Conservation (phyloP, 2,329 filamentous ascomycete genomes). For the Cytospora mali region DNA sequence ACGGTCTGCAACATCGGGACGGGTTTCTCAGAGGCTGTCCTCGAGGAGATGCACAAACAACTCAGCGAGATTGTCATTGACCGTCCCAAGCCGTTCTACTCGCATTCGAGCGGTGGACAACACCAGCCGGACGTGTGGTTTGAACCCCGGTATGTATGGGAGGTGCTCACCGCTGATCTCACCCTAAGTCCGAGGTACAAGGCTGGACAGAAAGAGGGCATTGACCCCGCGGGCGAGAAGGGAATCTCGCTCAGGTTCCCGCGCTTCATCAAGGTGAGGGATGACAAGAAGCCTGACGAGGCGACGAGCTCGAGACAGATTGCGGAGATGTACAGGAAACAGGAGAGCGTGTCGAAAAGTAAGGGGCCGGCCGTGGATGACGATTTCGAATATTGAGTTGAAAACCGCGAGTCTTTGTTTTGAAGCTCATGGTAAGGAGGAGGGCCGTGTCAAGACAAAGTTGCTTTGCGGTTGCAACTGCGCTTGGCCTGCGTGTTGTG, state of each 20-base stretch:
- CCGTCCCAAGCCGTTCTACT: constrained; percentile 90
- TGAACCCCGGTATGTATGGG: constrained; percentile 92
- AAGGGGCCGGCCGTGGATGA: constrained; percentile 90
- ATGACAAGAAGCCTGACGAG: constrained; percentile 94
- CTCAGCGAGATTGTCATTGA: constrained; percentile 82
- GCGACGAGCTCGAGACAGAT: constrained; percentile 84
- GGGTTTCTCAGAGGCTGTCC: constrained; percentile 89
- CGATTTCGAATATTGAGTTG: constrained; percentile 87
- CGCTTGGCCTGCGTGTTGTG: not conserved
- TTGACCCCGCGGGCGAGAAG: constrained; percentile 69
- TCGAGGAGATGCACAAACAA: constrained; percentile 81
- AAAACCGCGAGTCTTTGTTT: not conserved
- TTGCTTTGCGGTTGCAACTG: not conserved
- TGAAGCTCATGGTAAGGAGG: not conserved
- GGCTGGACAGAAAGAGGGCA: constrained; percentile 80
- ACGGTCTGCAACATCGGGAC: constrained; percentile 98
- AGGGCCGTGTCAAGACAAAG: not conserved
- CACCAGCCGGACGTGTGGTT: constrained; percentile 99
- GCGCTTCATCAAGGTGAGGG: constrained; percentile 84
- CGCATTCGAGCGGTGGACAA: constrained; percentile 79
- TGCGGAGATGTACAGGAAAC: constrained; percentile 94
- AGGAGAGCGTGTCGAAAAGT: constrained; percentile 85
- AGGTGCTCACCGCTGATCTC: constrained; percentile 94
- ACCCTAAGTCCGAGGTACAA: constrained; percentile 92
- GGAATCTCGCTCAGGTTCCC: constrained; percentile 92